These are phyloP conservation scores for Hygrophorus pudorinus DNA, from an alignment of 768 basidiomycete species.

Conservation along the genomic window DNA sequence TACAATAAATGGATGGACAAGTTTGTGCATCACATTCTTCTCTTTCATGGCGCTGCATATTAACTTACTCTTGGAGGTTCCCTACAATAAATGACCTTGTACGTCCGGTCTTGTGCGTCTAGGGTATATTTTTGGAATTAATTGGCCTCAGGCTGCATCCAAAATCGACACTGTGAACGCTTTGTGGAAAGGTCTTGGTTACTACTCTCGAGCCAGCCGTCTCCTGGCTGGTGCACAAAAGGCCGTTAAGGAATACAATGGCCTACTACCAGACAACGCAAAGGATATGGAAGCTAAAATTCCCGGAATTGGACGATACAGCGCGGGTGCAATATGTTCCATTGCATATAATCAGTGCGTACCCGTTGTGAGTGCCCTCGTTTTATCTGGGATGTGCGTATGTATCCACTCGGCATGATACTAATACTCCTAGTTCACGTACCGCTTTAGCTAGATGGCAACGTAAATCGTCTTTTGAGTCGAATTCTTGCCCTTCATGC, in stretches of 20 bases:
- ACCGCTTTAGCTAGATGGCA: slow-evolving; percentile 67
- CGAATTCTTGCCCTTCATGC: slow-evolving; percentile 78
- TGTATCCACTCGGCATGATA: not conserved
- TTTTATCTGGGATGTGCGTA: slow-evolving; percentile 1
- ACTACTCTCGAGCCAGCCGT: slow-evolving; percentile 80
- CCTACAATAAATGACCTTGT: slow-evolving; percentile 74
- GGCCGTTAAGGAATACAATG: slow-evolving; percentile 52
- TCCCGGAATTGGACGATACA: slow-evolving; percentile 85
- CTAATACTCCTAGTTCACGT: slow-evolving; percentile 3
- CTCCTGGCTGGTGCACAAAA: slow-evolving; percentile 79
- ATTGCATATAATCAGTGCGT: slow-evolving; percentile 81
- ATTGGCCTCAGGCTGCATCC: slow-evolving; percentile 41
- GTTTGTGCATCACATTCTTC: slow-evolving; percentile 28
- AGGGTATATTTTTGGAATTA: slow-evolving; percentile 8
- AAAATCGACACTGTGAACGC: slow-evolving; percentile 79
- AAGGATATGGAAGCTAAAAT: slow-evolving; percentile 74
- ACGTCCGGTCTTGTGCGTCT: slow-evolving; percentile 18
- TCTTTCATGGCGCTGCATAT: slow-evolving; percentile 4
- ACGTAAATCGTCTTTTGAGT: slow-evolving; percentile 79
- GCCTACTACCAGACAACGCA: slow-evolving; percentile 71
- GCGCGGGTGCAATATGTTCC: slow-evolving; percentile 74
- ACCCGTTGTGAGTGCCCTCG: slow-evolving; percentile 59
- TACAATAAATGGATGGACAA: slow-evolving; percentile 81
- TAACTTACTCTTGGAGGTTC: slow-evolving; percentile 38
- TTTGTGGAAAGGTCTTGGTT: slow-evolving; percentile 88